Evolutionary conservation across 257 asterid genomes (phyloP), one percentile per base, ranked within the genome.

Genomic region (Rauvolfia tetraphylla): DNA sequence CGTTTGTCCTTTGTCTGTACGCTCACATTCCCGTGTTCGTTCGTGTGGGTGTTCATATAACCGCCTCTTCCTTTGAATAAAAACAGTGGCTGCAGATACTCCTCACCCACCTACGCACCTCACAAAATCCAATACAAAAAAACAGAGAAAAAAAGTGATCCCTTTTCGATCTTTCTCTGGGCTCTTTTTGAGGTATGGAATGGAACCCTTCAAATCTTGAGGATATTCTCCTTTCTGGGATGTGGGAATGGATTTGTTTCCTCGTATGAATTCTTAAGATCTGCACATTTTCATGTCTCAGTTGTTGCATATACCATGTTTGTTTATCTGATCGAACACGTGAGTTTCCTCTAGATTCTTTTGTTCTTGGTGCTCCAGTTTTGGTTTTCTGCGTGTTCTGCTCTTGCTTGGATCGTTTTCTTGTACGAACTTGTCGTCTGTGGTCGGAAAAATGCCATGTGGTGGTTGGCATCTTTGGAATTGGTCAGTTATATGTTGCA

Each of bases 1-100:
- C 23, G 23, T 51, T 18, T 51, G 57, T 15, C 57, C 57, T 3
- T 51, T 51, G 11, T 5, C 22, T 8, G 57, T 51, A 53, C 9
- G 25, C 58, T 13, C 29, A 56, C 8, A 0, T 15, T 2, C 17
- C 63, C 7, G 63, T 20, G 63, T n/a, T 18, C 38, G 31, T 9
- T 18, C 38, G 31, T 9, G 66, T 9, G 66, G 15, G 18, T 2
- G 18, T 12, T 12, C 18, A 8, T 18, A 14, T 13, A 54, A 44
- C 71, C 63, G 76, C 76, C 76, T 33, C 53, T 69, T 41, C 3
- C 71, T 56, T 68, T 41, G 71, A 59, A 71, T 3, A 41, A 29
- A 68, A 58, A 36, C 48, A 76, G 76, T 71, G 81, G 81, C 76
- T 71, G 34, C 66, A 9, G 51, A 58, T 42, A 36, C 76, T 77